Conservation (phyloP, 176 grass and related monocot species). For the Carex pumila region DNA sequence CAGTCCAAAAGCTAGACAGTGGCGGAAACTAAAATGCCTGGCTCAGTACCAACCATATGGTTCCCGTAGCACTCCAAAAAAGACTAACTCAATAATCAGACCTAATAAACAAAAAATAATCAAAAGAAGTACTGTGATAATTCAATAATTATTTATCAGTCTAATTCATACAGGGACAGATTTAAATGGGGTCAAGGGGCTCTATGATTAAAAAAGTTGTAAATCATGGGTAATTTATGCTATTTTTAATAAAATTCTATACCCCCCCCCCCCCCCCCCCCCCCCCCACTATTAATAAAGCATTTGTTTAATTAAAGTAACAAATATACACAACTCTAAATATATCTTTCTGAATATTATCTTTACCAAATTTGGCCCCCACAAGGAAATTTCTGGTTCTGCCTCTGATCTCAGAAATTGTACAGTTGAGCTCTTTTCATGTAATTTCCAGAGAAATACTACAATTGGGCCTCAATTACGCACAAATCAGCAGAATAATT, state of each 20-base stretch:
- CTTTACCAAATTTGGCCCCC: too few relatives aligned
- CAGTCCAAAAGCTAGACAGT: neutral
- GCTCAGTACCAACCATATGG: neutral
- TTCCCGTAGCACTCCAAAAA: neutral
- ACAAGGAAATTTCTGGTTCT: neutral
- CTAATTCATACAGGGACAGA: neutral
- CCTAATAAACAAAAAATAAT: neutral
- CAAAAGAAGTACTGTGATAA: neutral
- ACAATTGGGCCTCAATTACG: neutral
- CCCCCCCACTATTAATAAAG: too few relatives aligned
- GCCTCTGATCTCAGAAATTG: neutral
- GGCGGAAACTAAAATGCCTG: slow-evolving; percentile 12
- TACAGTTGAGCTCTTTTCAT: neutral
- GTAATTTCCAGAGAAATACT: neutral
- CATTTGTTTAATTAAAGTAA: too few relatives aligned
- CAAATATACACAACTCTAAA: too few relatives aligned
- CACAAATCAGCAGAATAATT: neutral
- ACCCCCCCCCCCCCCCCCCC: too few relatives aligned
- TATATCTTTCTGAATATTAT: too few relatives aligned
- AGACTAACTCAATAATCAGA: neutral
- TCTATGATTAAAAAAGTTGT: too few relatives aligned
- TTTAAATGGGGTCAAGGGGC: too few relatives aligned
- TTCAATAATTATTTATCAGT: neutral
- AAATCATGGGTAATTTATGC: neutral
- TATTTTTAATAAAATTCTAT: too few relatives aligned